These are phyloP conservation scores for Pleurotus tuoliensis DNA, from an alignment of 768 basidiomycete species.

Conservation along the genomic window DNA sequence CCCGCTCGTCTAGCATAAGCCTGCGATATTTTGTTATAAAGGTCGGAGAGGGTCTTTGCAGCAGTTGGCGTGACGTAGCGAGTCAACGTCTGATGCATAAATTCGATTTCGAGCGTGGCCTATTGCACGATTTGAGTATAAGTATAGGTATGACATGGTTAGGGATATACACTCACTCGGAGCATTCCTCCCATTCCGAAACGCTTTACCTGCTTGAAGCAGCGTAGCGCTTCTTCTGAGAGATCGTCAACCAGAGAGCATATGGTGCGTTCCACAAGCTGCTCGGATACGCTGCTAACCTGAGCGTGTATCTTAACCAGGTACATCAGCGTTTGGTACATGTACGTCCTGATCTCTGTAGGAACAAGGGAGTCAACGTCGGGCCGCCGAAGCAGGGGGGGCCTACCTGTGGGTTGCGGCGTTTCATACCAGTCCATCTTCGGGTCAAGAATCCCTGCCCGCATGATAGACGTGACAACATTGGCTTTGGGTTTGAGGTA, in stretches of 20 bases:
- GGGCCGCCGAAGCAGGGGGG: conserved; percentile 8
- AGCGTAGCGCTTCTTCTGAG: conserved; percentile 76
- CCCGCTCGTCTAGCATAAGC: conserved; percentile 84
- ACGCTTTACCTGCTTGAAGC: conserved; percentile 83
- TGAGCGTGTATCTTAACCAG: conserved; percentile 92
- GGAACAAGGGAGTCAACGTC: conserved; percentile 1
- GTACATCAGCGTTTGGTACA: conserved; percentile 84
- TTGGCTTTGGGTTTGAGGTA: conserved; percentile 81
- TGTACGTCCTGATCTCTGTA: conserved; percentile 87
- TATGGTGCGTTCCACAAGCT: conserved; percentile 78
- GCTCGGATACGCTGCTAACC: conserved; percentile 75
- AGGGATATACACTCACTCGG: conserved; percentile 50
- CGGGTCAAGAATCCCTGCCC: conserved; percentile 73
- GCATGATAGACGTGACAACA: conserved; percentile 62
- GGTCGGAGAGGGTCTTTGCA: conserved; percentile 79
- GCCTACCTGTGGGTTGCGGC: conserved; percentile 82
- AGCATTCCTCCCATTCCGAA: conserved; percentile 99
- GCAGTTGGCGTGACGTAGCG: conserved; percentile 82
- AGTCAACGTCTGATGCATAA: conserved; percentile 93
- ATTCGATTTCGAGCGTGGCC: conserved; percentile 99
- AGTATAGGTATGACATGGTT: background rate
- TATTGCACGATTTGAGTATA: conserved; percentile 25
- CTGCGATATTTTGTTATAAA: conserved; percentile 93
- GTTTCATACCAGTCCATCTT: conserved; percentile 94
- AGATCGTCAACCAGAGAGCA: conserved; percentile 79